Percentiles rank a stretch among this genome's conserved stretches.
Evolutionary conservation across 352 stramenopile species (phyloP).

Genomic region (Globisporangium uncinulatum): DNA sequence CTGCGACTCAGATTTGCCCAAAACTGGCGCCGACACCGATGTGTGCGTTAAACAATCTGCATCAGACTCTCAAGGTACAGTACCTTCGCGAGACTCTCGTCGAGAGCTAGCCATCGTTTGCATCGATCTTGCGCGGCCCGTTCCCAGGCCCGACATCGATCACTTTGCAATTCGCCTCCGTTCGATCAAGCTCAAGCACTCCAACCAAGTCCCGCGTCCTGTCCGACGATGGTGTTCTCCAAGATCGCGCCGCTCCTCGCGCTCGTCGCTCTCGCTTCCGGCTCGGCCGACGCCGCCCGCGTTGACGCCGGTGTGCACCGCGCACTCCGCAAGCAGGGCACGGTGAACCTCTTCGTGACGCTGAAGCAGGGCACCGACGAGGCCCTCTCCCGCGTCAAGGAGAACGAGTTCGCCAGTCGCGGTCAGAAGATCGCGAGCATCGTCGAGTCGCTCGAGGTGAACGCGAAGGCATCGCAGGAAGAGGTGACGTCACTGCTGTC

Average conservation of each 20-base stretch:
- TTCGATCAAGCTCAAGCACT: no score
- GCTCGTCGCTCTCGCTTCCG: slow-evolving; percentile 1
- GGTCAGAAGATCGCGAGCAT: slow-evolving; percentile 10
- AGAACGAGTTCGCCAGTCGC: slow-evolving; percentile 4
- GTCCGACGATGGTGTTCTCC: no score
- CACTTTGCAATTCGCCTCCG: no score
- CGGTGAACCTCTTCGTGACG: slow-evolving; percentile 21
- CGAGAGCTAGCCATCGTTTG: no score
- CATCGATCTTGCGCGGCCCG: no score
- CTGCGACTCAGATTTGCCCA: no score
- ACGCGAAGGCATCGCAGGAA: slow-evolving; percentile 8
- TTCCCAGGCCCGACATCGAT: no score
- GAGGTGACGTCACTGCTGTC: slow-evolving; percentile 11
- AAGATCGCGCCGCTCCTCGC: slow-evolving; percentile 1
- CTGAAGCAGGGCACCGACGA: slow-evolving; percentile 9
- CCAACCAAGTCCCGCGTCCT: no score
- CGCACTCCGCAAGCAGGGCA: slow-evolving; percentile 13
- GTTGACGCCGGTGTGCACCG: slow-evolving; percentile 20
- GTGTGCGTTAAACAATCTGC: no score
- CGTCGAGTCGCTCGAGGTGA: slow-evolving; percentile 7
- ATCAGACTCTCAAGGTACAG: no score
- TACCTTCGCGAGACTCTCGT: no score
- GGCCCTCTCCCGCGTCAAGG: slow-evolving; percentile 4
- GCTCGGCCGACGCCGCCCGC: neutral
- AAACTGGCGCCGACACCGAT: no score